A percentile compares a stretch with the other conserved stretches of the same genome.
These are phyloP conservation scores for Saccharomyces hybrid DNA, from an alignment of 1,139 yeast species.

Conservation along the genomic window DNA sequence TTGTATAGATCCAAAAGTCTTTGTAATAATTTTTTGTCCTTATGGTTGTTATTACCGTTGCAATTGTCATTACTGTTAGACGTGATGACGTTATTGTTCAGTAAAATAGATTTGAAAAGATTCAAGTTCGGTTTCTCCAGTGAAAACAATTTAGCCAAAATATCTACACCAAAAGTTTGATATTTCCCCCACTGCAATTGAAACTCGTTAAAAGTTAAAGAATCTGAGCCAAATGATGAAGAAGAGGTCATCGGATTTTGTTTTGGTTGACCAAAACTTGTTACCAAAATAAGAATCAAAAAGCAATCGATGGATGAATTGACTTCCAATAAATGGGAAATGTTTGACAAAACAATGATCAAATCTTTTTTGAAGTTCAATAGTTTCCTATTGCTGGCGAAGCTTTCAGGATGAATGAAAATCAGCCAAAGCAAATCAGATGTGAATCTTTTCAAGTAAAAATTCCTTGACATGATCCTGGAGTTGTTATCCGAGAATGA, in stretches of 20 bases:
- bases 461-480: conserved; percentile 44
- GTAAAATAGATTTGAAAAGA: conserved; percentile 51
- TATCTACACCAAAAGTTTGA: conserved; percentile 74
- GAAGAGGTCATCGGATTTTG: not conserved
- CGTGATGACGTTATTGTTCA: conserved; percentile 34
- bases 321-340: conserved; percentile 56
- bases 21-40: conserved; percentile 27
- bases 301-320: conserved; percentile 57
- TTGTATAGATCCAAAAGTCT: conserved; percentile 27
- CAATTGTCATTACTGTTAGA: not conserved
- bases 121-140: conserved; percentile 71
- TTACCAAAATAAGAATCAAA: conserved; percentile 47
- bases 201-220: conserved; percentile 48
- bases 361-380: conserved; percentile 74
- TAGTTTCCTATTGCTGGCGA: conserved; percentile 49
- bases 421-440: conserved; percentile 45
- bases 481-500: conserved; percentile 59
- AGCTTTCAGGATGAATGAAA: conserved; percentile 42
- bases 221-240: conserved; percentile 10
- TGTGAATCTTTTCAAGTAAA: conserved; percentile 42
- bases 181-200: conserved; percentile 63
- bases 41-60: conserved; percentile 4
- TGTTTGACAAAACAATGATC: conserved; percentile 60
- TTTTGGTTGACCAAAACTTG: conserved; percentile 55
- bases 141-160: conserved; percentile 71